Conservation (phyloP, 139 green algal genomes). For the Chlamydomonas schloesseri region DNA sequence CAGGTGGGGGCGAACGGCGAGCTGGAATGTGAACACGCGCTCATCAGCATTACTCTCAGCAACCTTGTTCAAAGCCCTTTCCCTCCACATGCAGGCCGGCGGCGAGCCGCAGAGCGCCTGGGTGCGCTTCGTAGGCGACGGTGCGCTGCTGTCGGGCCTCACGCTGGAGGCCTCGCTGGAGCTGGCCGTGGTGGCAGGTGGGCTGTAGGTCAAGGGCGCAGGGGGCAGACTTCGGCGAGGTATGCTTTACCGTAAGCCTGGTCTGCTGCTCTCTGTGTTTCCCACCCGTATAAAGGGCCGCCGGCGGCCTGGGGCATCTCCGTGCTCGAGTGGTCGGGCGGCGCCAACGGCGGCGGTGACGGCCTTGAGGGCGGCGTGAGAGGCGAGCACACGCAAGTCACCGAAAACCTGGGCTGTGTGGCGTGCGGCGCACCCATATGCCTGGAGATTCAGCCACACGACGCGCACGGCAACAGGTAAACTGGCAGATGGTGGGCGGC, state of each 20-base stretch:
- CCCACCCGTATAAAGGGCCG: too few species aligned
- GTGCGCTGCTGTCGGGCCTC: slow-evolving; percentile 28
- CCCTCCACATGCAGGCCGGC: slow-evolving; percentile 14
- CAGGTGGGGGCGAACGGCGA: slow-evolving; percentile 7
- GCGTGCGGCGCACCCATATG: slow-evolving; percentile 64
- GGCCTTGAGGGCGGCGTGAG: neutral
- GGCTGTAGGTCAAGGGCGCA: too few species aligned
- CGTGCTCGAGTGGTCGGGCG: slow-evolving; percentile 49
- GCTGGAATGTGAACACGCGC: neutral
- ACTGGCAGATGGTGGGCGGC: too few species aligned
- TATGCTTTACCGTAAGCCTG: too few species aligned
- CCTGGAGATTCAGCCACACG: slow-evolving; percentile 71
- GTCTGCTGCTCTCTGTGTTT: too few species aligned
- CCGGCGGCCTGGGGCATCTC: slow-evolving; percentile 61
- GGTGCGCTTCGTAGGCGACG: slow-evolving; percentile 61
- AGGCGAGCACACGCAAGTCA: slow-evolving; percentile 19
- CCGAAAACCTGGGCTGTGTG: slow-evolving; percentile 53
- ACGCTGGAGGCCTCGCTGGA: slow-evolving; percentile 59
- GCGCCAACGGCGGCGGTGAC: slow-evolving; percentile 10
- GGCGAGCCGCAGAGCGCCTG: slow-evolving; percentile 37
- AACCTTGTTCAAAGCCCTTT: too few species aligned
- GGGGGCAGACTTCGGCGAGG: too few species aligned
- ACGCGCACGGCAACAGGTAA: slow-evolving; percentile 70
- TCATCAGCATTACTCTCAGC: too few species aligned
- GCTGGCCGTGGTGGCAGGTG: slow-evolving; percentile 46